Evolutionary conservation across 1,284 basidiomycete species (phyloP), one percentile per base, ranked within the genome.

Genomic region (Boletellus deceptivus): DNA sequence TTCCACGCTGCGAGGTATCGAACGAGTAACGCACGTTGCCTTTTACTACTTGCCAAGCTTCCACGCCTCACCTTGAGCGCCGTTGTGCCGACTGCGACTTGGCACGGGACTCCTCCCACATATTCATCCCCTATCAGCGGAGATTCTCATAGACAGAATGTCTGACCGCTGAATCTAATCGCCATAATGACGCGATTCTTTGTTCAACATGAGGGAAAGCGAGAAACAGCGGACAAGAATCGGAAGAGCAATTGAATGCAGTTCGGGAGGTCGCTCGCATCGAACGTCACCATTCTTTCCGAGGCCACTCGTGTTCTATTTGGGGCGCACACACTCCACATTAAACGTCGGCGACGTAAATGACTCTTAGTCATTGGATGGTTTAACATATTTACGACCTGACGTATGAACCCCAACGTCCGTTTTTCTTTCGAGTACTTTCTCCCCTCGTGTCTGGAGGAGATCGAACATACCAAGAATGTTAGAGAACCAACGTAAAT

Each of bases 261-360:
- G 18, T 20, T 20, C 3, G 29, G 29, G 29, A 11, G 6, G 20
- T 14, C 4, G 16, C 42, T 44, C 40, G 41, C 13, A 5, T 31
- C 29, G 14, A 35, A 17, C 34, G 18, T n/a, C 36, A n/a, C 13
- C 9, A 37, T 18, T n/a, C 36, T 11, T 13, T 37, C 36, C 18
- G 48, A 46, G 45, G 36, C 16, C 33, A 33, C 33, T 24, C 29
- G 25, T 27, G 22, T 6, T 24, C 34, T 17, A 18, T 38, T 45
- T 11, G 25, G 13, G 48, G 49, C 58, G 61, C 63, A 62, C 31
- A 46, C 53, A 22, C 48, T 56, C 56, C 59, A 43, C 43, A 49
- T 54, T 22, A 37, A 49, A 50, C 25, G 13, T 36, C 20, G n/a
- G 17, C 18, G 42, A 43, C 36, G 29, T 49, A 34, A 35, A 43